A percentile compares a stretch with the other conserved stretches of the same genome.
Evolutionary conservation across 495 filamentous ascomycete species (phyloP).

Genomic region (Penicillium cosmopolitanum): DNA sequence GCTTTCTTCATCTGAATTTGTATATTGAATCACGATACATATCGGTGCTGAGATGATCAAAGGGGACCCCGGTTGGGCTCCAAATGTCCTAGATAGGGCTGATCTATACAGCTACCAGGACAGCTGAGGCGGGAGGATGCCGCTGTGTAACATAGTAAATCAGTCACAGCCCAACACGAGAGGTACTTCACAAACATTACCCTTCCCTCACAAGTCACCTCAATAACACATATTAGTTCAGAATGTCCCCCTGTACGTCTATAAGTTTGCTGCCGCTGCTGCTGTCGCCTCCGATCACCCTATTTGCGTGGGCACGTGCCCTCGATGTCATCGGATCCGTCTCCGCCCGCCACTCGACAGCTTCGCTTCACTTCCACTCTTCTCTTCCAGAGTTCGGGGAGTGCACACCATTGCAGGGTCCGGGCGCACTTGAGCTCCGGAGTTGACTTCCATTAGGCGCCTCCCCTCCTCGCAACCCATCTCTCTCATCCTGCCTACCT

Average conservation of each 20-base stretch:
- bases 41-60: background rate
- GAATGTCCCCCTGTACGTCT: background rate
- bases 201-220: background rate
- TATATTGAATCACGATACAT: background rate
- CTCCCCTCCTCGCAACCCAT: slow-evolving; percentile 2
- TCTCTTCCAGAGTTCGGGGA: slow-evolving; percentile 2
- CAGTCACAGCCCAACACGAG: background rate
- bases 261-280: background rate
- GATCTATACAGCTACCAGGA: background rate
- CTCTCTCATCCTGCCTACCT: background rate
- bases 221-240: background rate
- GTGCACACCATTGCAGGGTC: slow-evolving; percentile 6
- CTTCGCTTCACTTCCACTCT: slow-evolving; percentile 11
- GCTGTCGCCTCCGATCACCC: background rate
- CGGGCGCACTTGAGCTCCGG: slow-evolving; percentile 4
- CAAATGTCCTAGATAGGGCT: background rate
- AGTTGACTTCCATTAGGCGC: background rate
- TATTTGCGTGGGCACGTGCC: slow-evolving; percentile 16
- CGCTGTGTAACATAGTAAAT: background rate
- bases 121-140: background rate
- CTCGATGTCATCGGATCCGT: slow-evolving; percentile 17
- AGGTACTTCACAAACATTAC: background rate
- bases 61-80: background rate
- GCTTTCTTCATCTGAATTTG: background rate
- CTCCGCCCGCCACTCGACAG: slow-evolving; percentile 18